phyloP scores from a whole-genome alignment of 2,329 filamentous ascomycete genomes.

The Xylariaceae sp. region DNA sequence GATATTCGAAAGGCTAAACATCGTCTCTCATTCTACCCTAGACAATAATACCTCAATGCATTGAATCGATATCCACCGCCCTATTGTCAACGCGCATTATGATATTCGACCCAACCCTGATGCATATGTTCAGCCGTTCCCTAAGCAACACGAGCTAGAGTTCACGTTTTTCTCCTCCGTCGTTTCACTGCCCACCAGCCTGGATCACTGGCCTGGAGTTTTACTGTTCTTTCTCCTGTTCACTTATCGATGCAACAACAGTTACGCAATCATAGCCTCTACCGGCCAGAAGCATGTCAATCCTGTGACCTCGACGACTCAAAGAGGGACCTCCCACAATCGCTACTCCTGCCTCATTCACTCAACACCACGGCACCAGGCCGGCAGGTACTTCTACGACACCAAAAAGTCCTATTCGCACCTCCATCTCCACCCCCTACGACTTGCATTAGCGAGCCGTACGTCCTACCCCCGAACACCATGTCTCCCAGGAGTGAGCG shows the following conservation, averaged over 20 bases:
- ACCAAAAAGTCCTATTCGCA: constrained; percentile 17
- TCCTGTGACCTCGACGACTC: constrained; percentile 5
- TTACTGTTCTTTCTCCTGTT: background rate
- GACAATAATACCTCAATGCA: background rate
- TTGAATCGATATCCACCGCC: background rate
- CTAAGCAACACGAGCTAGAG: background rate
- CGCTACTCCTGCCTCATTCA: constrained; percentile 18
- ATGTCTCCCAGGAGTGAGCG: constrained; percentile 12
- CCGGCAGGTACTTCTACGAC: constrained; percentile 21
- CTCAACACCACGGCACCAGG: constrained; percentile 9
- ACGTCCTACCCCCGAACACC: background rate
- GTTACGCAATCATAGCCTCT: background rate
- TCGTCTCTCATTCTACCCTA: background rate
- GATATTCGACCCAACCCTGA: background rate
- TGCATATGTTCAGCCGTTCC: background rate
- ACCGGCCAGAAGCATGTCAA: background rate
- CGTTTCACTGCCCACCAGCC: background rate
- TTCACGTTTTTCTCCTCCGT: background rate
- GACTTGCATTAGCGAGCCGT: background rate
- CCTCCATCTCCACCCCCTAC: background rate
- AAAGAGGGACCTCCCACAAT: constrained; percentile 15
- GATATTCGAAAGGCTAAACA: background rate
- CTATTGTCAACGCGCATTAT: background rate
- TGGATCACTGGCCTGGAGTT: background rate
- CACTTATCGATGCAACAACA: background rate